Conservation (phyloP, 2,329 filamentous ascomycete species). For the Colletotrichum sp. region DNA sequence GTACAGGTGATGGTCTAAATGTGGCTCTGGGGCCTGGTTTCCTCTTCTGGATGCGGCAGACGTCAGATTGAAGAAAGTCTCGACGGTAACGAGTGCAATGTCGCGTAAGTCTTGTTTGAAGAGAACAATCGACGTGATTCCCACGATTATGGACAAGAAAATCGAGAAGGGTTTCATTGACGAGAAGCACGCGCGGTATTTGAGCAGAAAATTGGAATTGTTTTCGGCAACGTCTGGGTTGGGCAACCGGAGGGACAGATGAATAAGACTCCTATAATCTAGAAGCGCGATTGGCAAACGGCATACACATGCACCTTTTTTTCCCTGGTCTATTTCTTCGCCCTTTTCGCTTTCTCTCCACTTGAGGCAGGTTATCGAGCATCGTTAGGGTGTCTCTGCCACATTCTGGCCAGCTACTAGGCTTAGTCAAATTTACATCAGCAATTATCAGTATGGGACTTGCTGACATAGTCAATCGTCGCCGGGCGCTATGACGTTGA, state of each 20-base stretch:
- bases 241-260: background rate
- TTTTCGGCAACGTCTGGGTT: background rate
- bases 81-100: slow-evolving; percentile 15
- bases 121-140: slow-evolving; percentile 30
- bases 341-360: background rate
- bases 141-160: slow-evolving; percentile 33
- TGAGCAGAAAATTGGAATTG: background rate
- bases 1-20: slow-evolving; percentile 28
- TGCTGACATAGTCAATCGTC: background rate
- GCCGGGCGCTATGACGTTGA: background rate
- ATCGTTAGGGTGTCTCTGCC: background rate
- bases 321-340: background rate
- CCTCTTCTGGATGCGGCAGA: background rate
- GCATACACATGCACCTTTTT: background rate
- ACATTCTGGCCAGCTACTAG: slow-evolving; percentile 16
- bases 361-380: background rate
- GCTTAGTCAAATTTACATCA: slow-evolving; percentile 35
- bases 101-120: slow-evolving; percentile 28
- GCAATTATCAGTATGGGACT: slow-evolving; percentile 16
- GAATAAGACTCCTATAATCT: background rate
- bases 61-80: slow-evolving; percentile 19
- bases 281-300: background rate
- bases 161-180: slow-evolving; percentile 35
- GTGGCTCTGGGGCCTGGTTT: background rate
- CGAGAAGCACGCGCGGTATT: background rate